Evolutionary conservation across 2,329 filamentous ascomycete species (phyloP).

Genomic region (Colletotrichum sublineola): DNA sequence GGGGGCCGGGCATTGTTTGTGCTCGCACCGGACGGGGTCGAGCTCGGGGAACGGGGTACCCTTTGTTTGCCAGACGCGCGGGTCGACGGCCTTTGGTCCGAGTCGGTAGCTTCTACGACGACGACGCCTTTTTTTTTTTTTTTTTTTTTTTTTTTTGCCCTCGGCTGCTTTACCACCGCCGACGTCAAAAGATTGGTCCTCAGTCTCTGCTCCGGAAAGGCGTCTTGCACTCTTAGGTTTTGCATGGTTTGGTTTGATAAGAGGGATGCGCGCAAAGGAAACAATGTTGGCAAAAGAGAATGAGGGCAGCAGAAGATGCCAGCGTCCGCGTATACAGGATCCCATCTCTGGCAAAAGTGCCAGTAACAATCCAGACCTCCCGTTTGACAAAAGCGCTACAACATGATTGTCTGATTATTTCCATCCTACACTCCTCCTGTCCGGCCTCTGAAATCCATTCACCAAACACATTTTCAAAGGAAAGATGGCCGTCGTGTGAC

Average conservation of each 20-base stretch:
- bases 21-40: not conserved
- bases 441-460: not conserved
- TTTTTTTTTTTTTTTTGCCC: no score
- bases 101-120: not conserved
- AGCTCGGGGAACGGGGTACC: not conserved
- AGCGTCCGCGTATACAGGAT: not conserved
- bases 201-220: not conserved
- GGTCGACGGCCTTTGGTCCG: not conserved
- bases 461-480: not conserved
- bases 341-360: not conserved
- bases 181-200: not conserved
- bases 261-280: not conserved
- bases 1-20: not conserved
- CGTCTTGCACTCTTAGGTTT: not conserved
- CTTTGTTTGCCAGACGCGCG: not conserved
- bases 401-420: not conserved
- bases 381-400: not conserved
- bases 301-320: no score
- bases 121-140: not conserved
- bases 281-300: not conserved
- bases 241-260: not conserved
- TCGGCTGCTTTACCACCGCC: no score
- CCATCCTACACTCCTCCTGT: no score
- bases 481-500: not conserved
- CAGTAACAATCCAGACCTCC: not conserved